These are phyloP conservation scores for Boletus subparvulus DNA, from an alignment of 768 basidiomycete genomes.

Conservation along the genomic window DNA sequence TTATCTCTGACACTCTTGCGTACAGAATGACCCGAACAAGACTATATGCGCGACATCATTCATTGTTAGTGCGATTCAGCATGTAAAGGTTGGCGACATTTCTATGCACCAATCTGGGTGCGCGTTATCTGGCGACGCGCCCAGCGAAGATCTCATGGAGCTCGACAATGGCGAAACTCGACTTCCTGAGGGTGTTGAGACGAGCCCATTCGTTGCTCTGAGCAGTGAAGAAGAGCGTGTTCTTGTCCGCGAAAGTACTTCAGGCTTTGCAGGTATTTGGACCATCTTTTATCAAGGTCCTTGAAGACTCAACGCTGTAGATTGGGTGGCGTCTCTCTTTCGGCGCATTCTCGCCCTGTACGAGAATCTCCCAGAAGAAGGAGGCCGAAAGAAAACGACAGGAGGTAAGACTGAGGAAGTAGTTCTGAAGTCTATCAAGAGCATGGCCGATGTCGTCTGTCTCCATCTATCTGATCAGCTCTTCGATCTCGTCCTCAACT, in stretches of 20 bases:
- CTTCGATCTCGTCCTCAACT: constrained; percentile 81
- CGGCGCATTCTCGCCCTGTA: constrained; percentile 78
- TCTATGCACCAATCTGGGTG: constrained; percentile 60
- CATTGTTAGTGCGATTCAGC: constrained; percentile 69
- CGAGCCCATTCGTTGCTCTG: constrained; percentile 37
- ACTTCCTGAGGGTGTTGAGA: constrained; percentile 51
- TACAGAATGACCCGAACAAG: constrained; percentile 77
- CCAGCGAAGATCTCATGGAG: constrained; percentile 55
- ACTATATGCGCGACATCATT: constrained; percentile 80
- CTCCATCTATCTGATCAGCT: constrained; percentile 61
- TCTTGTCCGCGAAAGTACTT: constrained; percentile 74
- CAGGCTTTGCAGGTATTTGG: constrained; percentile 67
- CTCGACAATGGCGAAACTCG: constrained; percentile 45
- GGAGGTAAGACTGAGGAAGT: constrained; percentile 79
- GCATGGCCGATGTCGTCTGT: constrained; percentile 79
- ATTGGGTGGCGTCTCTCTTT: constrained; percentile 80
- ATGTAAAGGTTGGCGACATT: constrained; percentile 76
- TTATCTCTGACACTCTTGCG: background rate
- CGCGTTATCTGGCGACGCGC: constrained; percentile 52
- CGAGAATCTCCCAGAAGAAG: constrained; percentile 94
- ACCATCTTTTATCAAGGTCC: background rate
- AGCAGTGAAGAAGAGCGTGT: constrained; percentile 68
- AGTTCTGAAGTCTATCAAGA: constrained; percentile 75
- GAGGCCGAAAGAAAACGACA: constrained; percentile 80
- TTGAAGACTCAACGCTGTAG: constrained; percentile 36